Conservation (phyloP, 2,329 filamentous ascomycete genomes). For the Aquanectria penicillioides region DNA sequence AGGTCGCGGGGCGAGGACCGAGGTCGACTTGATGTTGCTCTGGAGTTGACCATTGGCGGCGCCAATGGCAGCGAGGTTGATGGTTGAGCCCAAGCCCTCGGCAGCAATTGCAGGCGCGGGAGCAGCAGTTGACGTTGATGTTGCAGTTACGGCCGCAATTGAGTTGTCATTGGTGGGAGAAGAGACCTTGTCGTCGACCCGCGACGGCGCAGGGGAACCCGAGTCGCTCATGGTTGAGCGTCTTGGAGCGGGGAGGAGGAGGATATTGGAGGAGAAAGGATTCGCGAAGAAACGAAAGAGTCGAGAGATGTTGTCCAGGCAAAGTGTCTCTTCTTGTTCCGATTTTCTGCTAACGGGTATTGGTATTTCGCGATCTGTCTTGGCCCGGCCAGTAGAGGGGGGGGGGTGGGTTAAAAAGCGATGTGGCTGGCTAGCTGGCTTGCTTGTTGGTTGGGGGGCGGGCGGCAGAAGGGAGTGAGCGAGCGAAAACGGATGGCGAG, state of each 20-base stretch:
- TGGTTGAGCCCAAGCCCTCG: too few relatives aligned
- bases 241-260: background rate
- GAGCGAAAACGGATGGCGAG: background rate
- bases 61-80: too few relatives aligned
- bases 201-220: slow-evolving; percentile 37
- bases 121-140: slow-evolving; percentile 17
- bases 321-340: slow-evolving; percentile 8
- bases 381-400: slow-evolving; percentile 3
- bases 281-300: background rate
- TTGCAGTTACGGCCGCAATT: slow-evolving; percentile 27
- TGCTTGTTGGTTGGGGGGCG: slow-evolving; percentile 5
- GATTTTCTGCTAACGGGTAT: slow-evolving; percentile 15
- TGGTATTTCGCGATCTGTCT: slow-evolving; percentile 13
- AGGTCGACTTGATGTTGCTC: slow-evolving; percentile 30
- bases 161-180: slow-evolving; percentile 20
- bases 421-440: slow-evolving; percentile 14
- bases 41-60: background rate
- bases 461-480: slow-evolving; percentile 10
- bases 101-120: slow-evolving; percentile 7
- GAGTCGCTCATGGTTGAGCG: slow-evolving; percentile 37
- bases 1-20: slow-evolving; percentile 36
- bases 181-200: slow-evolving; percentile 38
- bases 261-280: background rate
- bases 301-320: background rate
- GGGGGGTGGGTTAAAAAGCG: background rate